phyloP scores from a whole-genome alignment of 768 basidiomycete species.

The Suillus weaverae region DNA sequence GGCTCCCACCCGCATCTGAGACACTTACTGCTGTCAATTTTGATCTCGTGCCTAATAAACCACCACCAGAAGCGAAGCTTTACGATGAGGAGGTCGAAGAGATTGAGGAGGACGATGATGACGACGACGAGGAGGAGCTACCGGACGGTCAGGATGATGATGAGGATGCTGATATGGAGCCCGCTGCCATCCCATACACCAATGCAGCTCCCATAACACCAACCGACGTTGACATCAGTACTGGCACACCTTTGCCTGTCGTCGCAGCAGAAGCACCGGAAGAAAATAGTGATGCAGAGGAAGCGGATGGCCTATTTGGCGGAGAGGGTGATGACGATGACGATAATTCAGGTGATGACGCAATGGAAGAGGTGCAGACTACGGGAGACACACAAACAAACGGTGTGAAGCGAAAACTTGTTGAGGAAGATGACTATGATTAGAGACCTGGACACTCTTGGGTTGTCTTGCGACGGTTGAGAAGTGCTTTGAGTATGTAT shows the following conservation, averaged over 20 bases:
- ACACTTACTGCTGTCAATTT: conserved; percentile 82
- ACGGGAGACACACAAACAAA: conserved; percentile 51
- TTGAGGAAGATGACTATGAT: conserved; percentile 88
- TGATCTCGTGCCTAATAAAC: conserved; percentile 82
- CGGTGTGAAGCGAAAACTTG: conserved; percentile 74
- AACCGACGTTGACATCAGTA: conserved; percentile 70
- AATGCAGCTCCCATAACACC: conserved; percentile 43
- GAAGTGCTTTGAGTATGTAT: conserved; percentile 9
- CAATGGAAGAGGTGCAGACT: conserved; percentile 74
- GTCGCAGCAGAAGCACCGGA: conserved; percentile 44
- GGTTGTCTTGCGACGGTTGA: neutral
- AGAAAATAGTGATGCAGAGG: conserved; percentile 73
- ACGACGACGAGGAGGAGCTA: conserved; percentile 28
- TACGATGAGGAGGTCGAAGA: conserved; percentile 85
- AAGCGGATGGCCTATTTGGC: conserved; percentile 72
- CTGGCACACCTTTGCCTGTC: conserved; percentile 34
- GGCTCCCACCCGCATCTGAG: conserved; percentile 67
- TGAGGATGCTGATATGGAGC: conserved; percentile 68
- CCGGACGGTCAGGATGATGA: conserved; percentile 61
- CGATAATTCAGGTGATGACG: conserved; percentile 52
- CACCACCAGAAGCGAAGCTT: conserved; percentile 71
- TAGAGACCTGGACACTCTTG: conserved; percentile 28
- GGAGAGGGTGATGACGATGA: conserved; percentile 70
- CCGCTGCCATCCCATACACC: conserved; percentile 48
- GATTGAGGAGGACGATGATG: conserved; percentile 55